Evolutionary conservation across 1,139 yeast genomes (phyloP), one percentile per base, ranked within the genome.

Genomic region (Pichiaceae sp.): DNA sequence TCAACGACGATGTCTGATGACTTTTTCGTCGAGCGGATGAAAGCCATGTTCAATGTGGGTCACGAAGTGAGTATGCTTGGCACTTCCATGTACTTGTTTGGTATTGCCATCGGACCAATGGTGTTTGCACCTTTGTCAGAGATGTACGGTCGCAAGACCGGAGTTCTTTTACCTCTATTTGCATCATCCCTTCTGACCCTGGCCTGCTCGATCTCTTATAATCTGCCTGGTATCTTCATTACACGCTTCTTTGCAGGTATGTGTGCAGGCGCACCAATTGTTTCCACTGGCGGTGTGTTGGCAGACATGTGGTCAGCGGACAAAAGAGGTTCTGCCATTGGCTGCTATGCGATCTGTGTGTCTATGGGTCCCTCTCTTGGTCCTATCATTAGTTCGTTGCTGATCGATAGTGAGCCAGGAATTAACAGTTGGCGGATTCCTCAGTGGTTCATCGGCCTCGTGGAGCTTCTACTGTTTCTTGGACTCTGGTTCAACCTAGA

Each of bases 71-170:
- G 73, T 15, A 53, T 81, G 26, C 61, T 83, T 1, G 93, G 91
- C 8, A 66, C 82, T 43, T 74, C 91, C 0, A 71, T 82, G 45
- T 83, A 82, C 53, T 59, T 83, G 40, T 41, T 82, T 35, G 93
- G 94, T 14, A 66, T 82, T 37, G 80, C 87, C 0, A 57, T 74
- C 42, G 86, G 86, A 6, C 91, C 91, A 1, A 74, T 78, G 12
- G 45, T 81, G 36, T 78, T 83, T n/a, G 87, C 89, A 7, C 93
- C 93, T 20, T 56, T 81, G 32, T 78, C 87, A 15, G 93, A 82
- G 59, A 54, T 78, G n/a, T 67, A 74, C 45, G 93, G 94, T 29
- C 70, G 93, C 50, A 73, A 75, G 50, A 65, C 72, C 41, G 71
- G 78, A 32, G 81, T 77, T 53, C 48, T 68, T 19, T 36, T 60